Evolutionary conservation across 2,329 filamentous ascomycete genomes (phyloP), one percentile per base, ranked within the genome.

Genomic region (Venturiaceae sp.): DNA sequence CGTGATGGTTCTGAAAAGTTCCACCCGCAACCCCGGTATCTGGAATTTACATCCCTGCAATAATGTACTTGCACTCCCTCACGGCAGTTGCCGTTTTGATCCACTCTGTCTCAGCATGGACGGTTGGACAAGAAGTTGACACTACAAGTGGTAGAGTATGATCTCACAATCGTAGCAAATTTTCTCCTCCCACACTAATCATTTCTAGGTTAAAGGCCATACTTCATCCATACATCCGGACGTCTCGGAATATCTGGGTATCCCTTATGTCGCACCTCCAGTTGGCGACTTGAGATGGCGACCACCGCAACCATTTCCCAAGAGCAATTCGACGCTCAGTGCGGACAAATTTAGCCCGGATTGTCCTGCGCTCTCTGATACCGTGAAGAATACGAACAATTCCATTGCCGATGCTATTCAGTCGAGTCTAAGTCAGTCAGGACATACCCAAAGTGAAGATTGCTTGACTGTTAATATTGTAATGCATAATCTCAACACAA

Each of bases 391-490:
- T 30, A 37, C 30, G 28, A 36, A 3, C 21, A 53, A 37, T 53
- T 30, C 32, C 34, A 13, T 53, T 7, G 30, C 32, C 19, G 13
- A 53, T 9, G 30, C 19, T 23, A 37, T 53, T 5, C 52, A 34
- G 19, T 34, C 52, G n/a, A 2, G 7, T 1, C 19, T 53, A n/a
- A 28, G 21, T 14, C 63, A 63, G 14, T 52, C 62, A 6, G 64
- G 62, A 6, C 64, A 64, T 34, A 55, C 37, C 11, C 62, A 62
- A 47, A 66, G 64, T 55, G 68, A 70, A 33, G 67, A 69, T 37
- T 70, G 67, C 58, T 60, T 69, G n/a, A 66, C 64, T 2, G 55
- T 70, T 47, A 69, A 69, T 52, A 64, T 70, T 4, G 44, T 50
- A 46, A 46, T n/a, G 21, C 5, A 3, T 21, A 8, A 46, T 14